Conservation (phyloP, 306 rosid genomes). For the Quercus dentata region DNA sequence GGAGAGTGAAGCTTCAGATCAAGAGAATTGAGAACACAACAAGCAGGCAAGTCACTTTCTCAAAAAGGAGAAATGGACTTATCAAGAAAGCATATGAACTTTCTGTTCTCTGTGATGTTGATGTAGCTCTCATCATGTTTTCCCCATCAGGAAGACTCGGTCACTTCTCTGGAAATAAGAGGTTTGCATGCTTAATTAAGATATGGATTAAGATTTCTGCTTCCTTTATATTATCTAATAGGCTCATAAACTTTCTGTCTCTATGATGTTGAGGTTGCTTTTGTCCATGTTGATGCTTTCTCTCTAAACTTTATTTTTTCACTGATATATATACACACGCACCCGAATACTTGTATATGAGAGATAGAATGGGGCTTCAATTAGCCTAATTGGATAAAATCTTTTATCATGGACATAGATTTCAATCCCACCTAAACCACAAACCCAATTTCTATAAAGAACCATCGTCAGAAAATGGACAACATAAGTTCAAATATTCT, state of each 20-base stretch:
- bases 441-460: no score
- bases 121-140: constrained; percentile 67
- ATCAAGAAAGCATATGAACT: constrained; percentile 75
- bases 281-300: not conserved
- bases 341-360: not conserved
- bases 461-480: no score
- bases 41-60: constrained; percentile 77
- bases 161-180: constrained; percentile 50
- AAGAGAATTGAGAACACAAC: constrained; percentile 61
- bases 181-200: constrained; percentile 20
- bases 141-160: constrained; percentile 57
- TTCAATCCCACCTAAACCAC: no score
- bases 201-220: not conserved
- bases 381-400: no score
- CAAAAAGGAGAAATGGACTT: constrained; percentile 65
- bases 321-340: not conserved
- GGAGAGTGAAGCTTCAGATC: constrained; percentile 70
- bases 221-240: not conserved
- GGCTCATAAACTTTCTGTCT: not conserved
- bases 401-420: no score
- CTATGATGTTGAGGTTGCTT: not conserved
- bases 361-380: not conserved
- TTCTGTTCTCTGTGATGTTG: constrained; percentile 76
- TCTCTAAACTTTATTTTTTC: not conserved
- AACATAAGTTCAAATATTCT: no score